These are phyloP conservation scores for Debaryomyces hansenii DNA, from an alignment of 805 yeast species.

Conservation along the genomic window DNA sequence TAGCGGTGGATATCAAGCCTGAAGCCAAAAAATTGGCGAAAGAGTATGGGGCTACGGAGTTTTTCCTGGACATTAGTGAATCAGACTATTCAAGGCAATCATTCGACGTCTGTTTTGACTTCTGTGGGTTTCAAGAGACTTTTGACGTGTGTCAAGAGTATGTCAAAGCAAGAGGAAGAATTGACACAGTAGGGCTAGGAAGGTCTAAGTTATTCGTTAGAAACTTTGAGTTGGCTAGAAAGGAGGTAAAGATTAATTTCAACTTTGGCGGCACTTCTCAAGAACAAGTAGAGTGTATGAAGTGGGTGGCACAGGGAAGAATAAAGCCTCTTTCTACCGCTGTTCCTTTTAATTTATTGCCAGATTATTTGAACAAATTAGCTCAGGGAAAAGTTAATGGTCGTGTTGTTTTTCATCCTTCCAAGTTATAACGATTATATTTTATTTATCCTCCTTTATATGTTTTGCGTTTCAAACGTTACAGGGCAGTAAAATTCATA, in stretches of 20 bases:
- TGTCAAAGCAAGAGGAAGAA: conserved; percentile 35
- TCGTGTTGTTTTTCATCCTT: conserved; percentile 38
- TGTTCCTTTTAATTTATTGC: conserved; percentile 33
- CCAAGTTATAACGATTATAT: conserved; percentile 1
- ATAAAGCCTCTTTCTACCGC: conserved; percentile 35
- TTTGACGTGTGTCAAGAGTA: conserved; percentile 27
- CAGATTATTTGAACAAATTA: conserved; percentile 33
- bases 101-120: conserved; percentile 42
- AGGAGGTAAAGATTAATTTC: conserved; percentile 40
- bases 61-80: conserved; percentile 28
- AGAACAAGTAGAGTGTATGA: conserved; percentile 44
- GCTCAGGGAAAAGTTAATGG: conserved; percentile 40
- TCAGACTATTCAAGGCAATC: conserved; percentile 27
- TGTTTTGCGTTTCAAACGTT: no score
- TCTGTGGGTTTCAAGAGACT: conserved; percentile 35
- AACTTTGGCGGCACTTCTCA: conserved; percentile 45
- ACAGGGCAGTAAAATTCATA: no score
- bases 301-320: conserved; percentile 40
- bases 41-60: conserved; percentile 43
- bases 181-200: conserved; percentile 46
- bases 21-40: conserved; percentile 25
- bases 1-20: conserved; percentile 34
- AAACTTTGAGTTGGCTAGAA: conserved; percentile 36
- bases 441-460: no score
- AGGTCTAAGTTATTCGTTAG: conserved; percentile 25